A percentile compares a stretch with the other conserved stretches of the same genome.
Evolutionary conservation across 192 early-diverging fungal species (phyloP).

Genomic region (Geranomyces michiganensis): DNA sequence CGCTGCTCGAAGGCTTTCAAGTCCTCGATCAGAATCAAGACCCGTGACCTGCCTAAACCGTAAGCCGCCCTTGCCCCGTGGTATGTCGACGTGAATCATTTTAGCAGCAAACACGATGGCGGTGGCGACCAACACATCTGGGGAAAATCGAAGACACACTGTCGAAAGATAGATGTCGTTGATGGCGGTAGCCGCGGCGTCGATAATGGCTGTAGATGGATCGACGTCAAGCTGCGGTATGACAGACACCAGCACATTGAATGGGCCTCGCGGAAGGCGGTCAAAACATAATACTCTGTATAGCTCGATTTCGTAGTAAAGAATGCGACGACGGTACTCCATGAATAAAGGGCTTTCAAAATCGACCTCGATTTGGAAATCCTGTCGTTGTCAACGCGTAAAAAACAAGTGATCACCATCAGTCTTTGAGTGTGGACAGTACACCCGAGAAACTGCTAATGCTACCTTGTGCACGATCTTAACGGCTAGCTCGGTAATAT

Average conservation of each 20-base stretch:
- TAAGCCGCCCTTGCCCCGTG: conserved; percentile 12
- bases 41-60: conserved; percentile 3
- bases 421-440: background rate
- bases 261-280: conserved; percentile 12
- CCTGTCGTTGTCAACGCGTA: conserved; percentile 3
- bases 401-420: background rate
- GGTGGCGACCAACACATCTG: conserved; percentile 3
- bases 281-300: conserved; percentile 26
- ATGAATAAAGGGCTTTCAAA: conserved; percentile 21
- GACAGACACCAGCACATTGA: conserved; percentile 4
- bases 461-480: conserved; percentile 27
- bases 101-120: conserved; percentile 16
- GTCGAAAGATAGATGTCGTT: conserved; percentile 29
- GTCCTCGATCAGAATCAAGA: background rate
- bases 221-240: conserved; percentile 5
- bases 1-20: background rate
- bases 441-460: background rate
- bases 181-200: conserved; percentile 22
- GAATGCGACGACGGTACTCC: conserved; percentile 1
- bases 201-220: conserved; percentile 2
- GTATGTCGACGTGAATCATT: conserved; percentile 19
- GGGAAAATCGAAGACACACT: conserved; percentile 16
- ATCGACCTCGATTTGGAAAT: conserved; percentile 13
- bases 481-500: conserved; percentile 18
- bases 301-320: conserved; percentile 28